Base-by-base conservation (phyloP, 192 early-diverging fungal genomes). In the Helicostylum pulchrum region DNA sequence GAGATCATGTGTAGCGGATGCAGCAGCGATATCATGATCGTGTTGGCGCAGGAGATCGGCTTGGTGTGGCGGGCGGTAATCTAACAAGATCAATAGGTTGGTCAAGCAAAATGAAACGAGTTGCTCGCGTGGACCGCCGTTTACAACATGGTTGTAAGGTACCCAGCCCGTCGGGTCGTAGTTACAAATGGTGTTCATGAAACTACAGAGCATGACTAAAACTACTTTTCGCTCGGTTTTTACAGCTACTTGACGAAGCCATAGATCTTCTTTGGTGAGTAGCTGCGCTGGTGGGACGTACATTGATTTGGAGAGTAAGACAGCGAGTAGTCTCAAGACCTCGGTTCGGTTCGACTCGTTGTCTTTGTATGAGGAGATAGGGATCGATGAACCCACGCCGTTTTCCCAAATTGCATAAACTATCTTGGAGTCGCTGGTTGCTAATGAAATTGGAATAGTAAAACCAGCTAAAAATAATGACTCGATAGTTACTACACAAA, bases 151-250 rank as follows among this genome's bases (percentile, higher is more conserved):
- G 64, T 94, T 93, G 74, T 95, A 97, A 42, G 93, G 93, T 10
- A 92, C 77, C 92, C 92, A 95, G 26, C 93, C 92, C 11, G 88
- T 78, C 6, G 90, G 88, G 66, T 94, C 89, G 68, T 94, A 92
- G 44, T 86, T 86, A 6, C 88, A 72, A 2, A 85, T 85, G 0
- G 93, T 94, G 66, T 97, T 97, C 46, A 95, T 65, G 26, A 95
- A 67, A 68, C 92, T 94, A 78, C 93, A 95, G 6, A 94, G 81
- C 55, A 95, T 64, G 8, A 88, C 85, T 31, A 96, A 68, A 7
- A 87, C 82, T 30, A 83, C 77, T 64, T 91, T 92, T 67, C 84
- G 85, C 39, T 90, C 89, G 11, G 81, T 70, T 23, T 75, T 67
- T 26, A 77, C 70, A 0, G 77, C 76, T 10, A 92, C 70, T 57